Evolutionary conservation across 805 yeast genomes (phyloP).

Genomic region (Yamadazyma olivae): DNA sequence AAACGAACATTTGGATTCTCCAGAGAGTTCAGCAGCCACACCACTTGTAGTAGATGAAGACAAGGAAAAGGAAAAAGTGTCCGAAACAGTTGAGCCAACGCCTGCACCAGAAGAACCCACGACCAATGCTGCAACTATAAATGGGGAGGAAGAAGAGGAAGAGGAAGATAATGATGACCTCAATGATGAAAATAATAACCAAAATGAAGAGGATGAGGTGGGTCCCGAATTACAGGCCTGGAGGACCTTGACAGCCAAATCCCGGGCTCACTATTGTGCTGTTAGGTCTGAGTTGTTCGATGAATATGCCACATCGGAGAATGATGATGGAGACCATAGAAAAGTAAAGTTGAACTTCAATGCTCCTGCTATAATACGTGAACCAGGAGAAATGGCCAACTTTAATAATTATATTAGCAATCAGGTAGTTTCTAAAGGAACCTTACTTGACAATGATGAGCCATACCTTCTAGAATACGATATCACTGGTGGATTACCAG

Average conservation of each 20-base stretch:
- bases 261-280: conserved; percentile 71
- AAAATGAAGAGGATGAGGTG: conserved; percentile 57
- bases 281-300: conserved; percentile 65
- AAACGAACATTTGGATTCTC: conserved; percentile 16
- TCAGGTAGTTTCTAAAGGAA: conserved; percentile 40
- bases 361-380: conserved; percentile 67
- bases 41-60: conserved; percentile 10
- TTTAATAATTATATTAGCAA: conserved; percentile 44
- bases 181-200: conserved; percentile 39
- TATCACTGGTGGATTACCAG: conserved; percentile 75
- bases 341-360: conserved; percentile 55
- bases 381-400: conserved; percentile 64
- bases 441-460: conserved; percentile 52
- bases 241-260: conserved; percentile 78
- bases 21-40: conserved; percentile 13
- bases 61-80: conserved; percentile 1
- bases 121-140: conserved; percentile 10
- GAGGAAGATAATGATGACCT: conserved; percentile 45
- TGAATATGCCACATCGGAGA: conserved; percentile 21
- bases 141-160: conserved; percentile 20
- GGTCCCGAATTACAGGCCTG: conserved; percentile 80
- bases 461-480: conserved; percentile 81
- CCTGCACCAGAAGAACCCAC: conserved; percentile 10
- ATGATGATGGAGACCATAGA: conserved; percentile 11
- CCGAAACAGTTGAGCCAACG: conserved; percentile 5